Base-by-base conservation (phyloP, 2,329 filamentous ascomycete species). In the Fusarium albosuccineum region DNA sequence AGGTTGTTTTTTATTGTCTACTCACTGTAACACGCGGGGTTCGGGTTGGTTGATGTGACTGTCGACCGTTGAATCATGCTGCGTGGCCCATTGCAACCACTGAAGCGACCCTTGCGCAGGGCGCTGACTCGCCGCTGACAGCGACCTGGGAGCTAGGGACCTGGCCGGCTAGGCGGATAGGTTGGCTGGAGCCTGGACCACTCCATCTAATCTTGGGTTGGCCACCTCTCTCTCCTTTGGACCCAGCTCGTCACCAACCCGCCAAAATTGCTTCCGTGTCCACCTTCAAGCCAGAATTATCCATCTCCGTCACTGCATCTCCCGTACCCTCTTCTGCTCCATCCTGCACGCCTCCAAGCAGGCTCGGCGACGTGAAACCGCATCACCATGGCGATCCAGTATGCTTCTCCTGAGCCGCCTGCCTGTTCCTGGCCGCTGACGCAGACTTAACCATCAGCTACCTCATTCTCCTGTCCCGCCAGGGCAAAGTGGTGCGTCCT, bases 401-500 rank as follows among this genome's bases (percentile, higher is more conserved):
- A 76, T 70, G 80, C 60, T 65, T 51, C 46, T 59, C 62, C 60
- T 60, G 37, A 50, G 33, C 60, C 50, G 22, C 58, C 52, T 41
- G n/a, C 49, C 37, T 44, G 42, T 37, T 61, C 26, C 17, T 51
- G 40, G 29, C 46, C 57, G 61, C 73, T 75, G 62, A 75, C 73
- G 17, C 36, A 45, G 57, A 61, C 44, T 62, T 55, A 59, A 62
- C 54, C 56, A 55, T 64, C 75, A 98, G 96, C 85, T 99, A 99
- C 80, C 86, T 99, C 74, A 98, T 99, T 80, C 89, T 99, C 80
- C 91, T 99, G 73, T 98, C 95, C 69, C 90, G 96, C 76, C 96
- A 99, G 86, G 96, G 96, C 85, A 99, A 99, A 91, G 96, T 99
- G 83, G 95, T 99, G 87, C 75, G 94, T 86, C 50, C 30, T 51